Conservation (phyloP, 768 basidiomycete genomes). For the Macrolepiota albuminosa region DNA sequence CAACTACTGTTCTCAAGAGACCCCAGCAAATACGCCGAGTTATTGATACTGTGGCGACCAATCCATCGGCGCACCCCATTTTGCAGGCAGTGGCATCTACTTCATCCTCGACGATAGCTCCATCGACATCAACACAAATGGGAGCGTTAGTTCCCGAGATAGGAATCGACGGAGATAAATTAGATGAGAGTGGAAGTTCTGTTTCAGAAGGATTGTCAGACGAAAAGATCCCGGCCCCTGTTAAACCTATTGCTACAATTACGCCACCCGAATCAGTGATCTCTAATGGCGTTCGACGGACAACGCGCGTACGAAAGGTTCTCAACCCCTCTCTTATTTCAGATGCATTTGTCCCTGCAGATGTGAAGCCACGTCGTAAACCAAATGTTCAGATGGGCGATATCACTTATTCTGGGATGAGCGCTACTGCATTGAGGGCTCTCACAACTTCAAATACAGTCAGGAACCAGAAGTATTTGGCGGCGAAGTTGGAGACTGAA, state of each 20-base stretch:
- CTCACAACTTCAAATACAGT: constrained; percentile 70
- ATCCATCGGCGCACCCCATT: background rate
- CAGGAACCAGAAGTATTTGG: constrained; percentile 63
- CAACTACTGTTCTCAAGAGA: constrained; percentile 7
- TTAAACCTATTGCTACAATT: background rate
- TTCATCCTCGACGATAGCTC: background rate
- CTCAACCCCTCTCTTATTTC: constrained; percentile 24
- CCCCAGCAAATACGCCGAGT: constrained; percentile 16
- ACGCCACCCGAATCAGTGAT: constrained; percentile 2
- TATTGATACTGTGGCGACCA: constrained; percentile 7
- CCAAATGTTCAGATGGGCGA: constrained; percentile 25
- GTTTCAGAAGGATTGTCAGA: background rate
- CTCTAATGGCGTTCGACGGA: constrained; percentile 34
- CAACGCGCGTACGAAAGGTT: constrained; percentile 45
- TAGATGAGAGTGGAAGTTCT: background rate
- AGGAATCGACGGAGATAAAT: background rate
- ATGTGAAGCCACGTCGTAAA: constrained; percentile 40
- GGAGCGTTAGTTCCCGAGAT: background rate
- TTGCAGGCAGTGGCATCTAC: background rate
- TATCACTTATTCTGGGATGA: constrained; percentile 60
- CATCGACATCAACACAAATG: background rate
- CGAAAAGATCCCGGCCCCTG: background rate
- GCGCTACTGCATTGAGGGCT: constrained; percentile 59
- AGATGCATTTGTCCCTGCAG: constrained; percentile 26
- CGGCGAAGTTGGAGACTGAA: constrained; percentile 61